Evolutionary conservation across 1,139 yeast genomes (phyloP).

Genomic region (Saccharomyces hybrid): DNA sequence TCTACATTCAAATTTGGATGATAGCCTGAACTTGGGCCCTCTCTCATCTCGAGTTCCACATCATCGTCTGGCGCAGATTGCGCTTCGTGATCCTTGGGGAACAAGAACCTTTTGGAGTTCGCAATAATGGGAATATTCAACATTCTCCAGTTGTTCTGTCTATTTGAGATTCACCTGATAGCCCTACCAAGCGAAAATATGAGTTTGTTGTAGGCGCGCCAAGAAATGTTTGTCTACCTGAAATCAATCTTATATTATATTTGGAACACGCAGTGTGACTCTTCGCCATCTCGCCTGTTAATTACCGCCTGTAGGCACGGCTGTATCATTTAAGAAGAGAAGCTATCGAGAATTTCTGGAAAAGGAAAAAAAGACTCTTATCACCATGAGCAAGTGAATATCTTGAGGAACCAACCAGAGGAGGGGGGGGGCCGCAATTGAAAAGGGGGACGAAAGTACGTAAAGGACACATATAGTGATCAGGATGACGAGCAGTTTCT

Average conservation of each 20-base stretch:
- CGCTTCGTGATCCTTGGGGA: not conserved
- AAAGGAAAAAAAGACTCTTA: not conserved
- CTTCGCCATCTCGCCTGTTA: not conserved
- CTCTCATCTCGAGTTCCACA: slow-evolving; percentile 5
- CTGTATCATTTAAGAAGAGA: not conserved
- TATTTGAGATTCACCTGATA: no score
- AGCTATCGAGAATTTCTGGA: not conserved
- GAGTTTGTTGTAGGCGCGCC: not conserved
- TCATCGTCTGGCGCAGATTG: not conserved
- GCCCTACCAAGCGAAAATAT: no score
- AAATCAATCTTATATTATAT: not conserved
- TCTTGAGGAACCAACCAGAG: not conserved
- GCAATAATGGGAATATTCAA: not conserved
- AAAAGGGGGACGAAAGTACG: no score
- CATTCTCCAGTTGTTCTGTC: not conserved
- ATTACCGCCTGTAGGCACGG: not conserved
- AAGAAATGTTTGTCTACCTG: not conserved
- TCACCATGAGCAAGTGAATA: not conserved
- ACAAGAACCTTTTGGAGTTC: not conserved
- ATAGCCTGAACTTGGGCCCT: slow-evolving; percentile 11
- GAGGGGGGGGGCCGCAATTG: not conserved
- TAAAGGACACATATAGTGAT: not conserved
- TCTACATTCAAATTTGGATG: slow-evolving; percentile 5
- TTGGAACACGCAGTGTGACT: not conserved
- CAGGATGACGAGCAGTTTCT: not conserved